Evolutionary conservation across 345 rosid species (phyloP), one percentile per base, ranked within the genome.

Genomic region (Citrus australasica): DNA sequence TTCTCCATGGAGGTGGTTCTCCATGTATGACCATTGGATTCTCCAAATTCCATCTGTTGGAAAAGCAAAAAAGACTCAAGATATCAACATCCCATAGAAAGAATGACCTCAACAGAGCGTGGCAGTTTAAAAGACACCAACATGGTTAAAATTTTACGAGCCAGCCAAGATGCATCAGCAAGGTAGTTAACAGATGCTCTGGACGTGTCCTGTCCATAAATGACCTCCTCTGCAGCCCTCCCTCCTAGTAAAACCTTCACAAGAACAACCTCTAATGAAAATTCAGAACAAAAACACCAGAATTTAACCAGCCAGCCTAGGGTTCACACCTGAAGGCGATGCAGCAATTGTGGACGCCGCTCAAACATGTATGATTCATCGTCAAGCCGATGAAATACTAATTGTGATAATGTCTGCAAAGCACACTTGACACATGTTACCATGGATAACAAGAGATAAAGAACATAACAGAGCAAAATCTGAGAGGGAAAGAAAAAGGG

Each of bases 141-240:
- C 98, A 89, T 87, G 64, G 97, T 90, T 79, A 93, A 82, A 75
- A 93, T 90, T 89, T 94, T 94, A 77, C 97, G 97, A 84, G 98
- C 98, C 75, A 94, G 92, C 98, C 98, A 94, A 79, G 98, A 92
- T 59, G 98, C 98, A 71, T 93, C 95, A 4, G 97, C 94, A 72
- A 95, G 97, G 83, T 93, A 95, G 81, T 83, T 78, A 35, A 95
- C 89, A 7, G 98, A 93, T 81, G 95, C 95, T 74, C 79, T 89
- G 27, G 98, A 95, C 80, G 97, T 92, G 87, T 95, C 97, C 76
- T 90, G 82, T 27, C 98, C 98, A 76, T 92, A 93, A 65, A 95
- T 88, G 22, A 93, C 94, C 84, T 94, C 94, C 85, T 93, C 98
- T 37, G 98, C 98, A 83, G 98, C 98, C 84, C 98, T 90, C 60